A percentile compares a stretch with the other conserved stretches of the same genome.
Evolutionary conservation across 139 green algal species (phyloP).

Genomic region (Asterochloris sp.): DNA sequence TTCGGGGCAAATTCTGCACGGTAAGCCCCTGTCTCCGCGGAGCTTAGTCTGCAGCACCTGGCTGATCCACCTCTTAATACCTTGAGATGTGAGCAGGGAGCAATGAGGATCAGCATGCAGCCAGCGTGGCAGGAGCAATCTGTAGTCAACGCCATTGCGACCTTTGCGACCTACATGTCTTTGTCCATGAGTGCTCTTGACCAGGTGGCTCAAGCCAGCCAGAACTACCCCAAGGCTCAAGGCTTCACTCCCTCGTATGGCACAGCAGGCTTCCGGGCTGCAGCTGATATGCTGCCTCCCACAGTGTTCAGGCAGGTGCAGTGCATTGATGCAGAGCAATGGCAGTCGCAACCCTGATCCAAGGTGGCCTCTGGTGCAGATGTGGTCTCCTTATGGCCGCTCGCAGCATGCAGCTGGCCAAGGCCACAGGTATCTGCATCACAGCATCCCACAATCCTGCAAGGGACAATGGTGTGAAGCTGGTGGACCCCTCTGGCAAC

Average conservation of each 20-base stretch:
- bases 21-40: too few relatives aligned
- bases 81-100: too few relatives aligned
- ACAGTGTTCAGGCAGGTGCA: conserved; percentile 75
- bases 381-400: conserved; percentile 81
- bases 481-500: conserved; percentile 81
- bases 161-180: too few relatives aligned
- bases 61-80: too few relatives aligned
- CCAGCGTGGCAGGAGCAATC: too few relatives aligned
- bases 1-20: too few relatives aligned
- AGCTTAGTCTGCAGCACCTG: too few relatives aligned
- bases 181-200: too few relatives aligned
- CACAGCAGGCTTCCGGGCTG: conserved; percentile 87
- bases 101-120: too few relatives aligned
- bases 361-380: conserved; percentile 37
- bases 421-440: conserved; percentile 84
- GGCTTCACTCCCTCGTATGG: conserved; percentile 71
- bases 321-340: background rate
- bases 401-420: conserved; percentile 35
- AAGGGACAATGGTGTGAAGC: conserved; percentile 94
- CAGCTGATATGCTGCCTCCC: conserved; percentile 62
- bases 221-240: conserved; percentile 30
- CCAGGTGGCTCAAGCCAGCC: too few relatives aligned
- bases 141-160: too few relatives aligned
- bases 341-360: background rate
- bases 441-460: conserved; percentile 96